Base-by-base conservation (phyloP, 106 monocot species). In the Phalaenopsis aphrodite region DNA sequence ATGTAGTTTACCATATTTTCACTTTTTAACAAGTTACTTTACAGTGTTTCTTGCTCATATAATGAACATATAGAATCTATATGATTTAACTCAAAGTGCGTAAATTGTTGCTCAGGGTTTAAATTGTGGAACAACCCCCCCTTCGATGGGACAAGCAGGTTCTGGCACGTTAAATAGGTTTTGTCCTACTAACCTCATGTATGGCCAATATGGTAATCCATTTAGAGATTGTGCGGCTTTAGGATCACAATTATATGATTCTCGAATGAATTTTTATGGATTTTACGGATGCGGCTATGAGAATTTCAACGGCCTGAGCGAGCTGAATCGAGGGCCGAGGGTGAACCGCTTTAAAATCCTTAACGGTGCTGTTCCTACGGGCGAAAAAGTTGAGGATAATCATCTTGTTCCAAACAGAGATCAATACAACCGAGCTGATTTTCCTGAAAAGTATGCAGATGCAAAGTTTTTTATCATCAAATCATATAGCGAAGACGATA, bases 391-490 rank as follows among this genome's bases (percentile, higher is more conserved):
- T 52, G 82, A 83, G 3, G 88, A 88, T 56, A 61, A 75, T 75
- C 75, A 72, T 84, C 78, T 56, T 2, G 76, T 86, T 21, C 87
- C 87, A 73, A 86, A 87, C 49, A 90, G 49, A 81, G 85, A 90
- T 9, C 83, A 86, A 48, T 97, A 82, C 64, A 97, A 97, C 87
- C 72, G 61, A 42, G 81, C 47, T 42, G 93, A 90, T 71, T 94
- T 97, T 52, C 52, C 52, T 52, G 52, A 52, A 52, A 52, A 80
- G 9, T 92, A 94, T 76, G 17, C 57, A 0, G 83, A 90, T 84
- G 97, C 97, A 12, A 94, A 88, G 75, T 94, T 97, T 68, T 98
- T 89, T 83, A 72, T 98, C 15, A 98, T 98, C 71, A 98, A 98
- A 57, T 94, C 94, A 5, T 98, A 98, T 61, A 94, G 92, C 48